phyloP scores from a whole-genome alignment of 2,329 filamentous ascomycete genomes.

The Nemania sp. region DNA sequence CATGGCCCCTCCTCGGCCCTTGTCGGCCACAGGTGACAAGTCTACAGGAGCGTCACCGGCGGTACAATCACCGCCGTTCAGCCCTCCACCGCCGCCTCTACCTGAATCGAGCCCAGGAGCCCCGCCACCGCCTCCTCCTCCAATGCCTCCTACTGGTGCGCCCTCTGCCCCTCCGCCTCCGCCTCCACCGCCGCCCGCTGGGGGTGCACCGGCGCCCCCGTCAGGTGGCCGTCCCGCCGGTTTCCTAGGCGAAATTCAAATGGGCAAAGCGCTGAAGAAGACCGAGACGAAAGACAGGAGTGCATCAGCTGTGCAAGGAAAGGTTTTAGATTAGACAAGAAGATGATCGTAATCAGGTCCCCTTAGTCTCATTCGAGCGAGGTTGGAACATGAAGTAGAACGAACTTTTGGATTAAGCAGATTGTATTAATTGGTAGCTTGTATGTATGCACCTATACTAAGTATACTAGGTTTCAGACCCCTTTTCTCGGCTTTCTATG shows the following conservation, averaged over 20 bases:
- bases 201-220: slow-evolving; percentile 51
- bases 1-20: slow-evolving; percentile 88
- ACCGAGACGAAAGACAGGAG: slow-evolving; percentile 89
- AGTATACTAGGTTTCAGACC: neutral
- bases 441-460: slow-evolving; percentile 6
- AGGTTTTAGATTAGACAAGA: slow-evolving; percentile 61
- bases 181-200: slow-evolving; percentile 48
- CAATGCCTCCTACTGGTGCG: slow-evolving; percentile 45
- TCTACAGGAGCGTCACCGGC: slow-evolving; percentile 47
- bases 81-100: slow-evolving; percentile 44
- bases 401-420: slow-evolving; percentile 10
- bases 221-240: slow-evolving; percentile 57
- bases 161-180: slow-evolving; percentile 49
- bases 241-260: slow-evolving; percentile 81
- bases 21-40: slow-evolving; percentile 80
- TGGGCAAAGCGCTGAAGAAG: slow-evolving; percentile 80
- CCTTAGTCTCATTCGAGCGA: neutral
- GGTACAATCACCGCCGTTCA: slow-evolving; percentile 42
- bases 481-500: neutral
- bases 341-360: neutral
- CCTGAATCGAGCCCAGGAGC: slow-evolving; percentile 43
- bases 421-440: slow-evolving; percentile 20
- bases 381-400: neutral
- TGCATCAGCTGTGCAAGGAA: slow-evolving; percentile 70
- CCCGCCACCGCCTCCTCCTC: slow-evolving; percentile 41